These are phyloP conservation scores for Metschnikowia lunata DNA, from an alignment of 805 yeast genomes.

Conservation along the genomic window DNA sequence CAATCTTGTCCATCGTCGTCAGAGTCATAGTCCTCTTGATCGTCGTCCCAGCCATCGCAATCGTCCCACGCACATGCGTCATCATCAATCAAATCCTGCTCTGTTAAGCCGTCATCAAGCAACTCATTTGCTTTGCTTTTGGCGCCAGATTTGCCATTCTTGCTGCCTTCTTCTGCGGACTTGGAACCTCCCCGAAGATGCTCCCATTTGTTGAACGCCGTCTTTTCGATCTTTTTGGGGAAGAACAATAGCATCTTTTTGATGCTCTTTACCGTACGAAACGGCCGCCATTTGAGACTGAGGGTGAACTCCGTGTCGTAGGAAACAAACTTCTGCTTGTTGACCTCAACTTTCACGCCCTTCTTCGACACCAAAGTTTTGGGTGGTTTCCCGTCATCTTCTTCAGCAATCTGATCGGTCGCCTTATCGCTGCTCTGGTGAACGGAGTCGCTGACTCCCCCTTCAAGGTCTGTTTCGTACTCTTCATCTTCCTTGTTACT, in stretches of 20 bases:
- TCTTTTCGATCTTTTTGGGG: slow-evolving; percentile 6
- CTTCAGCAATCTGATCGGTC: neutral
- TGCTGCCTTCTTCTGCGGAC: neutral
- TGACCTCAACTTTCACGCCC: slow-evolving; percentile 5
- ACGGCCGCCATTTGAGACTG: slow-evolving; percentile 13
- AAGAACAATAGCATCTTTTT: slow-evolving; percentile 9
- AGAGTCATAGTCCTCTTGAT: neutral
- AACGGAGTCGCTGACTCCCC: neutral
- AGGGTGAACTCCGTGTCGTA: slow-evolving; percentile 11
- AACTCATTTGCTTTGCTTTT: too few relatives aligned
- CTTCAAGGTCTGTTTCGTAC: neutral
- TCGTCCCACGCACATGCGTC: neutral
- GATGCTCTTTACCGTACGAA: slow-evolving; percentile 8
- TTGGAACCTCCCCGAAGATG: neutral
- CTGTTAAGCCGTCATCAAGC: neutral
- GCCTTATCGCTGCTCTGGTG: neutral
- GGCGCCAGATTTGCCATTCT: neutral
- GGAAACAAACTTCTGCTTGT: slow-evolving; percentile 1
- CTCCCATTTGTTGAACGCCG: slow-evolving; percentile 5
- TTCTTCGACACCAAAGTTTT: slow-evolving; percentile 1
- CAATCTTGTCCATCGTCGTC: neutral
- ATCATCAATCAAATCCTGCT: neutral
- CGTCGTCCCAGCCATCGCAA: neutral
- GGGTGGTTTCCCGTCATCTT: neutral
- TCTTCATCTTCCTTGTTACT: neutral